Conservation (phyloP, 2,329 filamentous ascomycete species). For the Colletotrichum orbiculare region DNA sequence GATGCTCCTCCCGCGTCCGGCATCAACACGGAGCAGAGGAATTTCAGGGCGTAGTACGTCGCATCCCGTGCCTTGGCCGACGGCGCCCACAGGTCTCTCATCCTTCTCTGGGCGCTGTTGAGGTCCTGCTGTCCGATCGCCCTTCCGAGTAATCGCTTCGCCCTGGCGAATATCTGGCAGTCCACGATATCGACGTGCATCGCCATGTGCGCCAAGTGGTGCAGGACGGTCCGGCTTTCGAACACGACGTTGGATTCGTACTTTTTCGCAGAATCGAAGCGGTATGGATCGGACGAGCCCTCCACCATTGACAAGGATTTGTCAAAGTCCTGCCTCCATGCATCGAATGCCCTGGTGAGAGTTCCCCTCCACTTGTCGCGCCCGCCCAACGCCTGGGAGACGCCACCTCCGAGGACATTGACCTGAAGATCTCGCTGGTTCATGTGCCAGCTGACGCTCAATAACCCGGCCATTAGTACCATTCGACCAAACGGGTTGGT, state of each 20-base stretch:
- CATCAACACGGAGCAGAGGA: conserved; percentile 85
- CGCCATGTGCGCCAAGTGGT: conserved; percentile 96
- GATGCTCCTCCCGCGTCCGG: conserved; percentile 56
- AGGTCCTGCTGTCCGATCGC: conserved; percentile 87
- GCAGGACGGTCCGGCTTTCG: conserved; percentile 88
- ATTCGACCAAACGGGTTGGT: conserved; percentile 95
- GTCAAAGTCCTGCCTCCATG: conserved; percentile 94
- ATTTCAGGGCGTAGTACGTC: conserved; percentile 90
- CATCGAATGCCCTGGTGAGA: conserved; percentile 88
- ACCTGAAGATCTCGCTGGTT: conserved; percentile 95
- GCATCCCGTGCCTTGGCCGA: conserved; percentile 90
- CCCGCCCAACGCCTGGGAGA: conserved; percentile 82
- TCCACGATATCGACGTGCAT: conserved; percentile 99
- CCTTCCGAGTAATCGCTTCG: conserved; percentile 84
- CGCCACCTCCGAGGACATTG: conserved; percentile 79
- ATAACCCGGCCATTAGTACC: conserved; percentile 90
- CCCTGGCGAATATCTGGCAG: conserved; percentile 93
- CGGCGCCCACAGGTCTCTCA: conserved; percentile 91
- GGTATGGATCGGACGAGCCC: conserved; percentile 63
- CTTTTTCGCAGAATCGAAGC: conserved; percentile 67
- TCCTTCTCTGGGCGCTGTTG: conserved; percentile 80
- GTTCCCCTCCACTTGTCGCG: conserved; percentile 92
- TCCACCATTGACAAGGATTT: conserved; percentile 76
- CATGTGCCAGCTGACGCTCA: conserved; percentile 98
- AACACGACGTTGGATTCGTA: conserved; percentile 76